Evolutionary conservation across 2,329 filamentous ascomycete species (phyloP), one percentile per base, ranked within the genome.

Genomic region (Dactylellina sp.): DNA sequence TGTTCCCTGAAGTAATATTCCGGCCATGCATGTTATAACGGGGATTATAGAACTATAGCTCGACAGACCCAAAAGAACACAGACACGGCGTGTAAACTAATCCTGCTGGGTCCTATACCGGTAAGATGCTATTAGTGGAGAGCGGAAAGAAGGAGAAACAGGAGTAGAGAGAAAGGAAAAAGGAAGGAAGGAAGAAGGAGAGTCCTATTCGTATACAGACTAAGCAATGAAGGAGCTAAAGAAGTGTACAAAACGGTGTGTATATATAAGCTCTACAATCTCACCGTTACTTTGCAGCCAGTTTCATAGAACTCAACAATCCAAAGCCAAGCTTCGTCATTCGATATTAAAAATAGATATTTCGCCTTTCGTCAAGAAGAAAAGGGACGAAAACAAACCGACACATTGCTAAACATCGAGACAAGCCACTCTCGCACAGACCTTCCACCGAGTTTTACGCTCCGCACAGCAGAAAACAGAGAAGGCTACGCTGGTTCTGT

Each of bases 101-200:
- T 64, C 44, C 60, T 63, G 52, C 50, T 60, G 28, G 50, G 65
- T 40, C 25, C 55, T 61, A 72, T 65, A 65, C 60, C 44, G 46
- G 60, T 60, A 64, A 60, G 60, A 44, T 60, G 49, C 49, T 72
- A 65, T 72, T 65, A 72, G 56, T 64, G 68, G 60, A 60, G 53
- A 64, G 68, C 53, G 68, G 66, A 55, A 59, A 59, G 46, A 53
- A 57, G 47, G 47, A 49, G 14, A 64, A 55, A 42, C 49, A 53
- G 59, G 66, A 57, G 12, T 9, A 18, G 53, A 62, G 42, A 28
- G 55, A 49, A 37, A 37, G 46, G 39, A 57, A 22, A 56, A 44
- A 28, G 28, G 9, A 60, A 24, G 9, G 16, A 24, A 35, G n/a
- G 46, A 50, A 50, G 24, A 32, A 32, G 28, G 9, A 32, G 28